phyloP scores from a whole-genome alignment of 2,329 filamentous ascomycete species.

The Ophiostoma sp. region DNA sequence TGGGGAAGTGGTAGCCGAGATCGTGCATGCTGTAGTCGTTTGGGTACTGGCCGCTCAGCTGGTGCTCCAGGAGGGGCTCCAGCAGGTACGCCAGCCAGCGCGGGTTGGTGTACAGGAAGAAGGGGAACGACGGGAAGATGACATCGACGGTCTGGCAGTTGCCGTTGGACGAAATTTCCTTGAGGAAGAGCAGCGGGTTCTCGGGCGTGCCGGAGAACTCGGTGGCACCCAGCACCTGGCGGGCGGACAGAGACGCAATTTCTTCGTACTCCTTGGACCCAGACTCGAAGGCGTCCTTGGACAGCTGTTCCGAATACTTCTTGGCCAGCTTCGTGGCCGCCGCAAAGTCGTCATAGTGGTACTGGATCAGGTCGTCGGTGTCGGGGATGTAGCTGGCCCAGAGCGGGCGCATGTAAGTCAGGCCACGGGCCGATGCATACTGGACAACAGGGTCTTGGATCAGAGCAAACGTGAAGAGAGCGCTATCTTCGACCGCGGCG shows the following conservation, averaged over 20 bases:
- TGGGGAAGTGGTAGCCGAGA: slow-evolving; percentile 69
- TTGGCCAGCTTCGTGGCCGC: slow-evolving; percentile 62
- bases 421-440: slow-evolving; percentile 71
- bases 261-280: slow-evolving; percentile 74
- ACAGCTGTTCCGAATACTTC: slow-evolving; percentile 71
- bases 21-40: slow-evolving; percentile 79
- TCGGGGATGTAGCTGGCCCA: slow-evolving; percentile 74
- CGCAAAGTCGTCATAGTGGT: slow-evolving; percentile 72
- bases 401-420: slow-evolving; percentile 74
- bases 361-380: slow-evolving; percentile 62
- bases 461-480: slow-evolving; percentile 73
- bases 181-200: slow-evolving; percentile 71
- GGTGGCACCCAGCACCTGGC: slow-evolving; percentile 76
- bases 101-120: slow-evolving; percentile 81
- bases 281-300: slow-evolving; percentile 69
- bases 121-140: slow-evolving; percentile 80
- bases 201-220: slow-evolving; percentile 71
- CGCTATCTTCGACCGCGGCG: slow-evolving; percentile 50
- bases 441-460: slow-evolving; percentile 77
- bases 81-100: slow-evolving; percentile 75
- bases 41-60: slow-evolving; percentile 77
- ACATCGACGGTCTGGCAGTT: slow-evolving; percentile 84
- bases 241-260: slow-evolving; percentile 74
- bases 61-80: slow-evolving; percentile 77
- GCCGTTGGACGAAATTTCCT: slow-evolving; percentile 81